phyloP scores from a whole-genome alignment of 306 rosid genomes.

The barrel medic (Medicago truncatula) region DNA sequence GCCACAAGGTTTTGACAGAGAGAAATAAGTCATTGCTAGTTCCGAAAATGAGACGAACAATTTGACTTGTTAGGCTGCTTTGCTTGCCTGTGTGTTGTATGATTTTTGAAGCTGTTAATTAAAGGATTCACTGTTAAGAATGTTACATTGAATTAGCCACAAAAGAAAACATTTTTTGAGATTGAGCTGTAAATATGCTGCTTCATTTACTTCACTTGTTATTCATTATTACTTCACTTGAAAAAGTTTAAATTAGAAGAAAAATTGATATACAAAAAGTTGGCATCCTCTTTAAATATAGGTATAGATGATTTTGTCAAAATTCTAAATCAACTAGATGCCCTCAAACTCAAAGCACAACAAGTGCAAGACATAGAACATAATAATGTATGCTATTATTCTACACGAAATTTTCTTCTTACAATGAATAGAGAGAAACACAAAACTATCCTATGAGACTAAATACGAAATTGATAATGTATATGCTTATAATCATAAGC shows the following conservation, averaged over 20 bases:
- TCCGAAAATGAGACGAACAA: too few relatives aligned
- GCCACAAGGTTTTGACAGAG: too few relatives aligned
- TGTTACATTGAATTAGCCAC: too few relatives aligned
- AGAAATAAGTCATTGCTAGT: too few relatives aligned
- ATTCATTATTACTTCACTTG: too few relatives aligned
- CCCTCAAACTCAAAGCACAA: neutral
- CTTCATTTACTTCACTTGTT: too few relatives aligned
- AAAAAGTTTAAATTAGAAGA: neutral
- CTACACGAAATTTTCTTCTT: conserved; percentile 15
- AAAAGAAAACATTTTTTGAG: too few relatives aligned
- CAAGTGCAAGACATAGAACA: neutral
- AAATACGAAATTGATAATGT: conserved; percentile 8
- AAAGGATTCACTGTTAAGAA: too few relatives aligned
- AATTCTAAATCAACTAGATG: conserved; percentile 10
- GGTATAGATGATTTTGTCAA: neutral
- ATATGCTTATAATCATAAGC: conserved; percentile 4
- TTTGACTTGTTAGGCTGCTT: too few relatives aligned
- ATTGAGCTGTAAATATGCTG: too few relatives aligned
- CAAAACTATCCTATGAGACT: neutral
- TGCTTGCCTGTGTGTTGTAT: too few relatives aligned
- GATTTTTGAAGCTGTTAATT: too few relatives aligned
- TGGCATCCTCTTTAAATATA: neutral
- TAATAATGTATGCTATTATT: conserved; percentile 4
- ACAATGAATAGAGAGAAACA: conserved; percentile 6
- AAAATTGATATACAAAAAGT: neutral